Evolutionary conservation across 306 rosid species (phyloP), one percentile per base, ranked within the genome.

Genomic region (Sindora glabra): DNA sequence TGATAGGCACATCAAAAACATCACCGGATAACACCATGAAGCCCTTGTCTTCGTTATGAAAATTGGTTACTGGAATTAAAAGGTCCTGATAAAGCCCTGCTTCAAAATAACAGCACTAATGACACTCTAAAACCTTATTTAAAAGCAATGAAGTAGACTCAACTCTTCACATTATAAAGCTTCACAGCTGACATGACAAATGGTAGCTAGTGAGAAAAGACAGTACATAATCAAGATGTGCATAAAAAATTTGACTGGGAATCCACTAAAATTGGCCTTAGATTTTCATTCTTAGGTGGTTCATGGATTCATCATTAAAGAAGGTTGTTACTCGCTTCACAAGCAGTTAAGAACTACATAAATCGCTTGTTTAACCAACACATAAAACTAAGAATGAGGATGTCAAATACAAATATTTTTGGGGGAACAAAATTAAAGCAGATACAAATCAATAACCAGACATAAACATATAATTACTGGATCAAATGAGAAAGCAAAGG

Each of bases 41-140:
- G 62, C 98, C 98, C 73, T 82, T 92, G 63, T 86, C 94, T 73
- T 94, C 95, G 47, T 76, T 72, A 65, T 75, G 67, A 68, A 94
- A 89, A 72, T 94, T 89, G 56, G 96, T 82, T 60, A 91, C 92
- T 40, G 95, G 98, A 81, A 83, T 86, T 58, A 91, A 75, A 74
- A 91, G 76, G 77, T 88, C 97, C 76, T 89, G 89, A 59, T 42
- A 46, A 46, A 76, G 83, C 65, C 99, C 99, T 94, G 77, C n/a
- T n/a, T 26, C 76, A 68, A 23, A 51, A 56, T 8, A 51, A 58
- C n/a, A 45, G 16, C 29, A 59, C 68, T 38, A 73, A 49, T 56
- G 21, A 48, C 59, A 70, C 46, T 11, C 30, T 47, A 23, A n/a
- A 18, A 40, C 32, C 48, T 46, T 48, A 49, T 12, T 18, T 44